A percentile compares a stretch with the other conserved stretches of the same genome.
phyloP scores from a whole-genome alignment of 805 yeast species.

The Isabelozyma gotoi region DNA sequence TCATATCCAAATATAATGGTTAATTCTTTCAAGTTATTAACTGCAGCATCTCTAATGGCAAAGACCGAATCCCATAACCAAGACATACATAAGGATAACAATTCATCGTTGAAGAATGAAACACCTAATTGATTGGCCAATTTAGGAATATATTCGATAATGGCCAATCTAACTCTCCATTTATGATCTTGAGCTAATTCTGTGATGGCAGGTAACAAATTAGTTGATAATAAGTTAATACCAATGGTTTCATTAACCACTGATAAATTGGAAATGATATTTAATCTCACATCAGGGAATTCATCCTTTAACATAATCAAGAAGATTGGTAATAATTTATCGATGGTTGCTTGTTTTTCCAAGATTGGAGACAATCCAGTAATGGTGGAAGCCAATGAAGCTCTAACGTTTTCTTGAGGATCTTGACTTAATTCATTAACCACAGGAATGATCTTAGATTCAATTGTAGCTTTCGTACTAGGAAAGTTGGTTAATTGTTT shows the following conservation, averaged over 20 bases:
- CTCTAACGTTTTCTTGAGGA: conserved; percentile 89
- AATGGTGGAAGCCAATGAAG: conserved; percentile 85
- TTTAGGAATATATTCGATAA: conserved; percentile 93
- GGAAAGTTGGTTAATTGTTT: conserved; percentile 43
- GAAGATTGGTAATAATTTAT: conserved; percentile 81
- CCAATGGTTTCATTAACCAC: conserved; percentile 94
- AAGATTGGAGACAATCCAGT: conserved; percentile 84
- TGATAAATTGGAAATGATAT: conserved; percentile 88
- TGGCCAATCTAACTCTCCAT: conserved; percentile 97
- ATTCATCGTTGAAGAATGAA: conserved; percentile 86
- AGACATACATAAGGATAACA: conserved; percentile 88
- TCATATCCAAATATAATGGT: conserved; percentile 86
- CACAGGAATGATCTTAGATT: conserved; percentile 75
- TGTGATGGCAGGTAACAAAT: conserved; percentile 90
- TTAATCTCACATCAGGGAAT: conserved; percentile 92
- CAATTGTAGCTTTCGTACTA: conserved; percentile 46
- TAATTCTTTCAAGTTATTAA: conserved; percentile 72
- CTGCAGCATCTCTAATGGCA: conserved; percentile 96
- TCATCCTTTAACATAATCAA: conserved; percentile 95
- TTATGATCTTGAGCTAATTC: conserved; percentile 94
- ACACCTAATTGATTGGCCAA: conserved; percentile 93
- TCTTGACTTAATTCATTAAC: conserved; percentile 84
- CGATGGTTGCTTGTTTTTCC: conserved; percentile 81
- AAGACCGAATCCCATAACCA: conserved; percentile 99
- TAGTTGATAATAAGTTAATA: conserved; percentile 79